Percentiles rank a stretch among this genome's conserved stretches.
Evolutionary conservation across 768 basidiomycete genomes (phyloP).

Genomic region (Tulasnella sp.): DNA sequence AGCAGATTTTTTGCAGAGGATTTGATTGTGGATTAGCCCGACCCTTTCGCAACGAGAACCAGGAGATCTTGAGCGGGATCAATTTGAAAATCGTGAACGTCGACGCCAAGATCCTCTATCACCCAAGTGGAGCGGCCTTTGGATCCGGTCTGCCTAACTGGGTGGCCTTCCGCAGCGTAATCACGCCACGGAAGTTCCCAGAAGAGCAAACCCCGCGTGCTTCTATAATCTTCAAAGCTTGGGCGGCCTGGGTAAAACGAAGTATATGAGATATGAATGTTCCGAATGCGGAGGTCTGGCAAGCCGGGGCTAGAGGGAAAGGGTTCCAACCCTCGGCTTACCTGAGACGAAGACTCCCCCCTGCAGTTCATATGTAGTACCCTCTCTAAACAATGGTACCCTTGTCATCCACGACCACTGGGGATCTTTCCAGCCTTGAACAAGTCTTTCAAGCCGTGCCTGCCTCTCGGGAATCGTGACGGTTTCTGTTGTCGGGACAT

Average conservation of each 20-base stretch:
- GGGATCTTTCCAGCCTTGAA: conserved; percentile 16
- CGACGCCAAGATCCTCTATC: conserved; percentile 21
- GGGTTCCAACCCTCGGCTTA: neutral
- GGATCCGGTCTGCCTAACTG: neutral
- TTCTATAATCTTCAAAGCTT: neutral
- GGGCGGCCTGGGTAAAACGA: neutral
- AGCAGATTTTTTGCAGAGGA: neutral
- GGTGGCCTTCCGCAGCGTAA: neutral
- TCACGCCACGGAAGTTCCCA: conserved; percentile 26
- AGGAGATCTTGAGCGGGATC: conserved; percentile 27
- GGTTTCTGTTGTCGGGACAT: neutral
- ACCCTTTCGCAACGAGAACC: conserved; percentile 10
- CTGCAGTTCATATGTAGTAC: conserved; percentile 28
- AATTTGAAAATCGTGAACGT: conserved; percentile 29
- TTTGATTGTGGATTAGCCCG: neutral
- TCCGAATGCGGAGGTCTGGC: neutral
- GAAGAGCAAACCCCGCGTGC: conserved; percentile 12
- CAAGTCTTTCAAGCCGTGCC: neutral
- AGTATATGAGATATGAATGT: neutral
- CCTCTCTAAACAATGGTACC: neutral
- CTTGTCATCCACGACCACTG: neutral
- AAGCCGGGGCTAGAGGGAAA: neutral
- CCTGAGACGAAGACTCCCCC: conserved; percentile 28
- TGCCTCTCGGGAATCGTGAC: neutral
- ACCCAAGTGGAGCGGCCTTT: neutral